Base-by-base conservation (phyloP, 2,329 filamentous ascomycete species). In the Xylaria digitata region DNA sequence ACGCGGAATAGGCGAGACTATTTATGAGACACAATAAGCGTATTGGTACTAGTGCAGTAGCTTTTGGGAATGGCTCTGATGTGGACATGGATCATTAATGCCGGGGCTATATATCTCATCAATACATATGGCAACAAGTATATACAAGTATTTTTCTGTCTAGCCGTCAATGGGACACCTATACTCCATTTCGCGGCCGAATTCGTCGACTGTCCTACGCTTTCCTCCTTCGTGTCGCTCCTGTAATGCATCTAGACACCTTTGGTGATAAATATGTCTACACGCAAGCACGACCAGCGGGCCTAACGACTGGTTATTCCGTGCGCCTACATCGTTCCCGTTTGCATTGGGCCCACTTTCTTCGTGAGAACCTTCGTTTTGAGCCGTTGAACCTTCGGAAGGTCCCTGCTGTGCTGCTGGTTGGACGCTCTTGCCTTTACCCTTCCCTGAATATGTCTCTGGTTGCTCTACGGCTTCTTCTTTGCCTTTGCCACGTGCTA, bases 211-310 rank as follows among this genome's bases (percentile, higher is more conserved):
- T 67, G 80, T 85, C 63, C 80, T 83, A 70, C 76, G 73, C 68
- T 74, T 75, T 72, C 77, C 82, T 74, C 78, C 76, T 69, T 83
- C 84, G 63, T 83, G 82, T 67, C 85, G 82, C 40, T 83, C 84
- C 72, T 88, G 87, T 71, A 90, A 78, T 66, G 87, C 85, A 75
- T 95, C 92, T 45, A 92, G 80, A 75, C 90, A 94, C 30, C 81
- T 82, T 75, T 89, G 84, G 79, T 92, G 90, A 73, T 90, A 92
- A 19, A 91, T 87, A 77, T 92, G 90, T 62, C 90, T 84, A 76
- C 90, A 92, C 23, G 89, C 90, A 73, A 92, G 80, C 55, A 92
- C 85, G 9, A 92, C 87, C 59, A 92, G 77, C 49, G 88, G 84
- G 8, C 89, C 90, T 19, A 90, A 82, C n/a, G 85, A 80, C 54